Percentiles rank a stretch among this genome's conserved stretches.
These are phyloP conservation scores for Dentipellis fragilis DNA, from an alignment of 768 basidiomycete species.

Conservation along the genomic window DNA sequence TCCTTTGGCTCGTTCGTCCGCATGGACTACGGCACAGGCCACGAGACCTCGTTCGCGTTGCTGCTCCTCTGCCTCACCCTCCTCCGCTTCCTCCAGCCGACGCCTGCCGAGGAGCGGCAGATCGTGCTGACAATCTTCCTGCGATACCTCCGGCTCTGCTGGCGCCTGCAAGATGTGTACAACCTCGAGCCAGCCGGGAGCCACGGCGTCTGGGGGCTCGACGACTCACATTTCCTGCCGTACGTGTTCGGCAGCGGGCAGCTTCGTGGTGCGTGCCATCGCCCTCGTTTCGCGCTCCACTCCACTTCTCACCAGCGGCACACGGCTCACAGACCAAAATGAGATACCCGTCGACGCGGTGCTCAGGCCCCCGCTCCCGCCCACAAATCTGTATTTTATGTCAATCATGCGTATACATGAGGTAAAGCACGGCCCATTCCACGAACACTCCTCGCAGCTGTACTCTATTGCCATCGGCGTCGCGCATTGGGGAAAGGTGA, in stretches of 20 bases:
- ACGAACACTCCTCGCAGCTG: constrained; percentile 87
- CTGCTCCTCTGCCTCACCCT: constrained; percentile 69
- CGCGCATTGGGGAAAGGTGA: constrained; percentile 85
- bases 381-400: constrained; percentile 74
- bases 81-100: constrained; percentile 51
- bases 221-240: constrained; percentile 83
- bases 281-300: not conserved
- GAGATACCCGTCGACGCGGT: constrained; percentile 56
- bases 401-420: constrained; percentile 68
- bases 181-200: constrained; percentile 92
- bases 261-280: constrained; percentile 49
- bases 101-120: constrained; percentile 49
- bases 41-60: constrained; percentile 82
- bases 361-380: constrained; percentile 45
- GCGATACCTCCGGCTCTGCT: constrained; percentile 75
- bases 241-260: constrained; percentile 91
- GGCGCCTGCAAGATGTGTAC: constrained; percentile 82
- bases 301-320: not conserved
- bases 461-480: constrained; percentile 83
- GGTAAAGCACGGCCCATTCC: constrained; percentile 81
- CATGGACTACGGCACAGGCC: constrained; percentile 95
- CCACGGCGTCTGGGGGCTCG: constrained; percentile 96
- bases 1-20: constrained; percentile 87
- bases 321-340: constrained; percentile 39
- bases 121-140: constrained; percentile 54